These are phyloP conservation scores for Nematodospora anomalae DNA, from an alignment of 1,139 yeast species.

Conservation along the genomic window DNA sequence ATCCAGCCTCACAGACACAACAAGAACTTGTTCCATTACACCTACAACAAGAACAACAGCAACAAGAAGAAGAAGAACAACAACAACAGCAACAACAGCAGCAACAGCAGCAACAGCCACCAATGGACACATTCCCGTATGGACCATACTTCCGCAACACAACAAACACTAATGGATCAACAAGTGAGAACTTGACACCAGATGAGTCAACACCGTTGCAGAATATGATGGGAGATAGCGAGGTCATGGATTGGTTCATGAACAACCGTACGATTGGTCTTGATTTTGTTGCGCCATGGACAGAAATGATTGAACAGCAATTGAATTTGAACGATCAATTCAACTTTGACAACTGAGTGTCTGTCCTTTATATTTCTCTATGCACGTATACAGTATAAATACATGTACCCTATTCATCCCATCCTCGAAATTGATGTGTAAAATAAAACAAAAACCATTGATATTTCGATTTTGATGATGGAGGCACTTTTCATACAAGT, in stretches of 20 bases:
- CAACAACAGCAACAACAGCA: constrained; percentile 2
- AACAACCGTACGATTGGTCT: constrained; percentile 67
- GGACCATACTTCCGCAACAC: constrained; percentile 8
- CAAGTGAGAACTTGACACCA: constrained; percentile 10
- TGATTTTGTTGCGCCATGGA: constrained; percentile 87
- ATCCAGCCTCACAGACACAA: neutral
- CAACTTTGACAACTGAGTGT: constrained; percentile 27
- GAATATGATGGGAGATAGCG: constrained; percentile 46
- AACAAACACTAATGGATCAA: neutral
- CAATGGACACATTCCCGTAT: constrained; percentile 11
- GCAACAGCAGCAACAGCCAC: constrained; percentile 3
- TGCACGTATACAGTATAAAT: too few relatives aligned
- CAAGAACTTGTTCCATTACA: constrained; percentile 3
- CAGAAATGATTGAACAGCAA: constrained; percentile 77
- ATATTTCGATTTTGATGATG: too few relatives aligned
- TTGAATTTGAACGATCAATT: constrained; percentile 39
- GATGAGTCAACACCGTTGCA: constrained; percentile 6
- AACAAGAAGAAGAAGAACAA: neutral
- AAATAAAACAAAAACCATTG: too few relatives aligned
- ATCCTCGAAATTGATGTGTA: too few relatives aligned
- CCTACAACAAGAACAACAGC: too few relatives aligned
- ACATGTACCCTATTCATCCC: too few relatives aligned
- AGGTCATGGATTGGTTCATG: constrained; percentile 71
- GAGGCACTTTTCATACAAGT: too few relatives aligned
- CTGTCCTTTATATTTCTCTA: too few relatives aligned